Percentiles rank a stretch among this genome's conserved stretches.
Conservation (phyloP, 768 basidiomycete genomes). For the Crassisporium funariophilum region DNA sequence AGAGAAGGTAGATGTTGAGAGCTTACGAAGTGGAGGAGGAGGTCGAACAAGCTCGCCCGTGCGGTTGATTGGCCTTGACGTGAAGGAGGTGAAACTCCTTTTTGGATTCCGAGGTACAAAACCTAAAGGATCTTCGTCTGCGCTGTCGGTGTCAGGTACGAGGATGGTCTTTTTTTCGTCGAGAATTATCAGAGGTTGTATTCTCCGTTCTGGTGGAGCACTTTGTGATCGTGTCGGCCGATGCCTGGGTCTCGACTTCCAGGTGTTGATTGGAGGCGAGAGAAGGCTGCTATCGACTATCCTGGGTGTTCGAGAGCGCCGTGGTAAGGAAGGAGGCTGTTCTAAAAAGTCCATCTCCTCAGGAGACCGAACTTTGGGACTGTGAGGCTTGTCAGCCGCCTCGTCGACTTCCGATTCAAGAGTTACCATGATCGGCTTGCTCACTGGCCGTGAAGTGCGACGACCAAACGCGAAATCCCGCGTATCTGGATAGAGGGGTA, state of each 20-base stretch:
- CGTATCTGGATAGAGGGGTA: conserved; percentile 41
- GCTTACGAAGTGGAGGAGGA: conserved; percentile 67
- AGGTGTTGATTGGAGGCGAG: conserved; percentile 52
- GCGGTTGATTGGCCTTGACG: conserved; percentile 27
- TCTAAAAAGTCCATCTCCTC: conserved; percentile 20
- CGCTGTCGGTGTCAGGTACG: no score
- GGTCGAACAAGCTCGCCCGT: conserved; percentile 57
- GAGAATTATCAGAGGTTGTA: conserved; percentile 7
- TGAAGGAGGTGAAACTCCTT: conserved; percentile 33
- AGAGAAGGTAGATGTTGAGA: conserved; percentile 4
- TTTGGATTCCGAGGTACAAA: conserved; percentile 19
- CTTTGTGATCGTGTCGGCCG: conserved; percentile 50
- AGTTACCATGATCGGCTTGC: conserved; percentile 44
- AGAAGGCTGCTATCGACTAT: conserved; percentile 37
- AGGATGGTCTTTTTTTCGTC: no score
- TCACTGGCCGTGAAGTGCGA: conserved; percentile 24
- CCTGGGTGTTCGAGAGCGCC: conserved; percentile 17
- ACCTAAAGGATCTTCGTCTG: conserved; percentile 7
- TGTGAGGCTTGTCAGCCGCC: conserved; percentile 19
- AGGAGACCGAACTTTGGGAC: conserved; percentile 5
- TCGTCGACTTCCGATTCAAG: conserved; percentile 37
- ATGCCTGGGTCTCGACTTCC: conserved; percentile 43
- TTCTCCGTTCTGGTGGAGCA: conserved; percentile 43
- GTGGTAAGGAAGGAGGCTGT: conserved; percentile 15
- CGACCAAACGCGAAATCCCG: conserved; percentile 36